These are phyloP conservation scores for Beauveria pseudobassiana DNA, from an alignment of 2,329 filamentous ascomycete genomes.

Conservation along the genomic window DNA sequence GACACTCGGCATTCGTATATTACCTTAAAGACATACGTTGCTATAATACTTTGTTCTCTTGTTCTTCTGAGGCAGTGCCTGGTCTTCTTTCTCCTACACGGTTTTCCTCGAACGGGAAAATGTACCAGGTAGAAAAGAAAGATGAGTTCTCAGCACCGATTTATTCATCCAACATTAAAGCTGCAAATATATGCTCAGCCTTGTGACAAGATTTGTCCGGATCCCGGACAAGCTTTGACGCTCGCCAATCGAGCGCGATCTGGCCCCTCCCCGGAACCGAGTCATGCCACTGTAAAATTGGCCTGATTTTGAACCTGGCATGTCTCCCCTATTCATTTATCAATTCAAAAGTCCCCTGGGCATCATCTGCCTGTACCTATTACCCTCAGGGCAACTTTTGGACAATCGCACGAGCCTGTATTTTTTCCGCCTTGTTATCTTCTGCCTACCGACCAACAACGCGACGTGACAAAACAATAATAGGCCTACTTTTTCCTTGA, in stretches of 20 bases:
- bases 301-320: too few species aligned
- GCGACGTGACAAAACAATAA: neutral
- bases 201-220: neutral
- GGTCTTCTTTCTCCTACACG: neutral
- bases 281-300: too few species aligned
- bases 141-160: too few species aligned
- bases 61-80: neutral
- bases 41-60: neutral
- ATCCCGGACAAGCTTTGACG: neutral
- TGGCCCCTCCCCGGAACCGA: neutral
- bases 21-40: constrained; percentile 6
- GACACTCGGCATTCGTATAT: constrained; percentile 10
- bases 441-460: neutral
- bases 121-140: neutral
- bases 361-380: too few species aligned
- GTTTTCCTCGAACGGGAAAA: neutral
- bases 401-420: too few species aligned
- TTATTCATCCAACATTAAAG: neutral
- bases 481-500: neutral
- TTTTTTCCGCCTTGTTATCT: neutral
- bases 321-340: too few species aligned
- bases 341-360: too few species aligned
- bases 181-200: neutral
- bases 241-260: neutral
- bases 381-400: too few species aligned